phyloP scores from a whole-genome alignment of 2,329 filamentous ascomycete genomes.

The Tolypocladium amazonense region DNA sequence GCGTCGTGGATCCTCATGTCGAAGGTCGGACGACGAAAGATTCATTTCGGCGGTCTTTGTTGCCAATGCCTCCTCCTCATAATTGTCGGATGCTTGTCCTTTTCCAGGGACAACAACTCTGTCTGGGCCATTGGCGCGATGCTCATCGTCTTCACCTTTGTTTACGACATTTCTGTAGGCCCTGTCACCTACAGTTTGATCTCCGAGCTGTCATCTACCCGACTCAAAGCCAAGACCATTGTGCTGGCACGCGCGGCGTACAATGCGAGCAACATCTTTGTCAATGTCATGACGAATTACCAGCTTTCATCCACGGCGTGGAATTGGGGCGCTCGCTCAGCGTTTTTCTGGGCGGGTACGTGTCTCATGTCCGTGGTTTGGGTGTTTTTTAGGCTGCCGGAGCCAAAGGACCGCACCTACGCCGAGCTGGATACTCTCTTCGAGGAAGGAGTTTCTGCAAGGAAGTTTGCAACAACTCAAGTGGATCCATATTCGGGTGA shows the following conservation, averaged over 20 bases:
- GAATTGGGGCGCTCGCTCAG: slow-evolving; percentile 37
- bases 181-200: slow-evolving; percentile 42
- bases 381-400: slow-evolving; percentile 39
- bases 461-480: slow-evolving; percentile 21
- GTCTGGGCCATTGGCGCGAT: slow-evolving; percentile 34
- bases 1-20: slow-evolving; percentile 40
- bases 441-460: slow-evolving; percentile 17
- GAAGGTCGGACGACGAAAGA: slow-evolving; percentile 36
- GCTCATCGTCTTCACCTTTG: slow-evolving; percentile 40
- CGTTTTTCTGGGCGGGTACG: slow-evolving; percentile 35
- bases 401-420: slow-evolving; percentile 38
- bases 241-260: slow-evolving; percentile 34
- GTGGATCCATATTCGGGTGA: slow-evolving; percentile 23
- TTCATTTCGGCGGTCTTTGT: slow-evolving; percentile 36
- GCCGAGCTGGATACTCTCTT: slow-evolving; percentile 27
- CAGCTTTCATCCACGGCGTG: slow-evolving; percentile 34
- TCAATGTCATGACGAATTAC: slow-evolving; percentile 38
- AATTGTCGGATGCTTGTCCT: slow-evolving; percentile 28
- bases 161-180: slow-evolving; percentile 44
- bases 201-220: slow-evolving; percentile 41
- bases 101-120: slow-evolving; percentile 19
- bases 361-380: slow-evolving; percentile 37
- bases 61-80: slow-evolving; percentile 27
- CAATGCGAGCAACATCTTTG: slow-evolving; percentile 38
- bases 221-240: slow-evolving; percentile 44